Evolutionary conservation across 352 stramenopile species (phyloP).

Genomic region (Blastocystis hominis): DNA sequence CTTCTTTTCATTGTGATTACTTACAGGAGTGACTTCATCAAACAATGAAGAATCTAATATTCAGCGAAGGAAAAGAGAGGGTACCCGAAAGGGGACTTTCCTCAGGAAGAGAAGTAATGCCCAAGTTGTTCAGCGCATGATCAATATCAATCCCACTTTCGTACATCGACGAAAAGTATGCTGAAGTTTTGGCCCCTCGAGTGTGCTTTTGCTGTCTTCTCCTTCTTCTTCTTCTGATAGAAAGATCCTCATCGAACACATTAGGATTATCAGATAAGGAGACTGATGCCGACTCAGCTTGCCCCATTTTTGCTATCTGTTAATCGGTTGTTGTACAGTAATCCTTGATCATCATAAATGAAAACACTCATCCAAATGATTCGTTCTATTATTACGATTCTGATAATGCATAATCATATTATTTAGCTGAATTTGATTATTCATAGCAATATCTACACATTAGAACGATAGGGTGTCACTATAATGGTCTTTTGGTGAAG

Average conservation of each 20-base stretch:
- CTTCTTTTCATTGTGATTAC: background rate
- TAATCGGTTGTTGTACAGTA: too few species aligned
- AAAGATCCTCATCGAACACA: constrained; percentile 18
- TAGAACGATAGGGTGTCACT: too few species aligned
- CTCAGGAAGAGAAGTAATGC: background rate
- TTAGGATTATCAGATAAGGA: background rate
- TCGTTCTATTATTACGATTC: too few species aligned
- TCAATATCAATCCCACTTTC: constrained; percentile 27
- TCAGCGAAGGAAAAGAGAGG: background rate
- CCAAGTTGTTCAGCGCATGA: background rate
- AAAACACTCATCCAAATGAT: too few species aligned
- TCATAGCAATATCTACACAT: too few species aligned
- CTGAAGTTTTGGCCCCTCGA: background rate
- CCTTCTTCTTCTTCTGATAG: background rate
- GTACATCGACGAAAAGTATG: background rate
- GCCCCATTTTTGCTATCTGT: too few species aligned
- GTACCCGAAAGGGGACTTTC: constrained; percentile 11
- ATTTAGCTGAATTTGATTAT: too few species aligned
- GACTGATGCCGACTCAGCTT: background rate
- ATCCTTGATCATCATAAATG: too few species aligned
- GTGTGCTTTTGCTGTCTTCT: background rate
- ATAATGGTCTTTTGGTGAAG: too few species aligned
- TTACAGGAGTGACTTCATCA: background rate
- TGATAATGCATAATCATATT: too few species aligned
- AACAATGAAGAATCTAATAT: background rate